These are phyloP conservation scores for Silene latifolia DNA, from an alignment of 148 eudicot genomes.

Conservation along the genomic window DNA sequence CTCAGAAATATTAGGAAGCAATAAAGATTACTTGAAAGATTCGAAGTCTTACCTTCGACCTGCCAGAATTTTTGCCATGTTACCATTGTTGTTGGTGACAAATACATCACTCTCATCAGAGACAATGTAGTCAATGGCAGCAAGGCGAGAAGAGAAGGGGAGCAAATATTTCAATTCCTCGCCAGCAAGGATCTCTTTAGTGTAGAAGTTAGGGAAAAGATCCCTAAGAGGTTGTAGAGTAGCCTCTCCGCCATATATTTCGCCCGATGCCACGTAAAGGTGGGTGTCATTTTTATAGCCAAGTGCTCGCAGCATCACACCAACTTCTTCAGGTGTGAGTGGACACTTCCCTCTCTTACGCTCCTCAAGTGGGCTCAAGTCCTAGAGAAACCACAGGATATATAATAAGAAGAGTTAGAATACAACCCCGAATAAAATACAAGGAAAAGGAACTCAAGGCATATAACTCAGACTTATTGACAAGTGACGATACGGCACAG, in stretches of 20 bases:
- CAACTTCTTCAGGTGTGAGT: constrained; percentile 93
- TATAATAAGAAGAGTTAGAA: neutral
- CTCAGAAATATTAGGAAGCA: neutral
- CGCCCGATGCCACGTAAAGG: constrained; percentile 95
- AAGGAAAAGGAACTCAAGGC: neutral
- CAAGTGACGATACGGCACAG: too few species aligned
- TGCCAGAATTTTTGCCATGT: constrained; percentile 97
- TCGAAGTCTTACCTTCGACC: constrained; percentile 66
- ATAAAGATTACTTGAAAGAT: neutral
- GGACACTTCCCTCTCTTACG: constrained; percentile 91
- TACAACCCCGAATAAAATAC: neutral
- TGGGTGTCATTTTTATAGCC: constrained; percentile 77
- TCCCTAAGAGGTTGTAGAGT: constrained; percentile 80
- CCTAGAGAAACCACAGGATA: constrained; percentile 39
- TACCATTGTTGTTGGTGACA: constrained; percentile 91
- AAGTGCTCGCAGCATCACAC: constrained; percentile 86
- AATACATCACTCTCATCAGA: constrained; percentile 96
- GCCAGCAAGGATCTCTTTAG: constrained; percentile 84
- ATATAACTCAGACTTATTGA: neutral
- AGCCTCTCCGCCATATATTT: constrained; percentile 91
- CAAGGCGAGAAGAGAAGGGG: constrained; percentile 92
- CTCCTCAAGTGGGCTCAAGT: constrained; percentile 75
- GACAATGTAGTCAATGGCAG: constrained; percentile 93
- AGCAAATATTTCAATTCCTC: constrained; percentile 66
- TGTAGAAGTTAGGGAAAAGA: constrained; percentile 87